Conservation (phyloP, 371 early-diverging fungal species). For the Mucor piriformis region DNA sequence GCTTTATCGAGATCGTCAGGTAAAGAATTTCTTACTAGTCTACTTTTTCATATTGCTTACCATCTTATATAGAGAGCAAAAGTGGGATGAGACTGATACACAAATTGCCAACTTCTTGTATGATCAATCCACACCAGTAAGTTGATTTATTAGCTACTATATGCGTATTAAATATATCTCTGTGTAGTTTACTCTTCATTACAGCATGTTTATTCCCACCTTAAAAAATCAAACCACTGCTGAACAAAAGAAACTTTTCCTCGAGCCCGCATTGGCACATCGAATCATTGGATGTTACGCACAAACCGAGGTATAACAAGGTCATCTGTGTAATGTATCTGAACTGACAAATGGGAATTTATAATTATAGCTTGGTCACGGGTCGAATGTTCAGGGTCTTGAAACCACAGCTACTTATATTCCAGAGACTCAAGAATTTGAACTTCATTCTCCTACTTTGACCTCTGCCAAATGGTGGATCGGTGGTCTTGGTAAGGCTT, state of each 20-base stretch:
- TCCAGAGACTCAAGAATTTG: slow-evolving; percentile 81
- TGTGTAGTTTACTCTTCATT: slow-evolving; percentile 53
- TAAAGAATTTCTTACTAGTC: slow-evolving; percentile 19
- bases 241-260: slow-evolving; percentile 79
- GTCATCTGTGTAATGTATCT: background rate
- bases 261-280: slow-evolving; percentile 71
- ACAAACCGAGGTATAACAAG: slow-evolving; percentile 66
- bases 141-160: background rate
- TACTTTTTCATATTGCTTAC: background rate
- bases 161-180: background rate
- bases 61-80: slow-evolving; percentile 35
- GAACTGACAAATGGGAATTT: background rate
- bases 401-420: slow-evolving; percentile 90
- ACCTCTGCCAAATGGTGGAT: slow-evolving; percentile 92
- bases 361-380: slow-evolving; percentile 60
- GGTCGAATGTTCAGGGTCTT: slow-evolving; percentile 84
- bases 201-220: slow-evolving; percentile 80
- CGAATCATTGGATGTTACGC: slow-evolving; percentile 87
- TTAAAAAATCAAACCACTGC: slow-evolving; percentile 73
- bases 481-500: slow-evolving; percentile 72
- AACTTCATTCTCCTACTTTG: slow-evolving; percentile 81
- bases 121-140: slow-evolving; percentile 53
- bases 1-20: slow-evolving; percentile 52
- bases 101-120: slow-evolving; percentile 48
- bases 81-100: slow-evolving; percentile 47